A percentile compares a stretch with the other conserved stretches of the same genome.
Evolutionary conservation across 768 basidiomycete species (phyloP).

Genomic region (Naematelia aurantialba): DNA sequence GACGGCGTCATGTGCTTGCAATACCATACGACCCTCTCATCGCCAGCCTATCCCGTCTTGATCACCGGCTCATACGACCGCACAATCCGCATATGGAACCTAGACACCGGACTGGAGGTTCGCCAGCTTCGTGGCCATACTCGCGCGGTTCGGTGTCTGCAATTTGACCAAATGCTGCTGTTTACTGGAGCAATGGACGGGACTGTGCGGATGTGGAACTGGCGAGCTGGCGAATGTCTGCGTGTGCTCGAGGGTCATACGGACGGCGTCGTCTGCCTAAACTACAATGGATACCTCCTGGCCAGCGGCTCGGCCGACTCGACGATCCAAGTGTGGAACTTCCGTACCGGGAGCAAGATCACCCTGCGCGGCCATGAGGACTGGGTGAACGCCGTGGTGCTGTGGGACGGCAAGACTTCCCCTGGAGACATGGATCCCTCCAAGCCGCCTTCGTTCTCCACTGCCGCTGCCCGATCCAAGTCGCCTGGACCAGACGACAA

Average conservation of each 20-base stretch:
- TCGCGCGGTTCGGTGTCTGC: constrained; percentile 82
- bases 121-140: constrained; percentile 84
- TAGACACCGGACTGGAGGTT: constrained; percentile 81
- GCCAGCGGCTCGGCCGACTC: constrained; percentile 89
- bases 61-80: constrained; percentile 98
- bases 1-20: constrained; percentile 98
- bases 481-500: constrained; percentile 11
- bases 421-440: constrained; percentile 46
- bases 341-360: constrained; percentile 84
- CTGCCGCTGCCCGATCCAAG: constrained; percentile 8
- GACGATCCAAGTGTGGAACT: constrained; percentile 72
- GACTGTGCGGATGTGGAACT: constrained; percentile 74
- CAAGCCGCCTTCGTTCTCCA: constrained; percentile 28
- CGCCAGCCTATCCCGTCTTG: constrained; percentile 73
- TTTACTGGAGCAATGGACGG: constrained; percentile 96
- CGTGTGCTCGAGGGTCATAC: constrained; percentile 84
- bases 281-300: constrained; percentile 85
- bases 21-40: constrained; percentile 65
- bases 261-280: constrained; percentile 83
- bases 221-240: constrained; percentile 45
- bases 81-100: constrained; percentile 91
- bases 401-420: constrained; percentile 69
- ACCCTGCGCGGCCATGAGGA: constrained; percentile 87
- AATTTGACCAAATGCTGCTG: constrained; percentile 91
- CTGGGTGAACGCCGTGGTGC: constrained; percentile 91